Evolutionary conservation across 768 basidiomycete genomes (phyloP), one percentile per base, ranked within the genome.

Genomic region (Naganishia antarctica): DNA sequence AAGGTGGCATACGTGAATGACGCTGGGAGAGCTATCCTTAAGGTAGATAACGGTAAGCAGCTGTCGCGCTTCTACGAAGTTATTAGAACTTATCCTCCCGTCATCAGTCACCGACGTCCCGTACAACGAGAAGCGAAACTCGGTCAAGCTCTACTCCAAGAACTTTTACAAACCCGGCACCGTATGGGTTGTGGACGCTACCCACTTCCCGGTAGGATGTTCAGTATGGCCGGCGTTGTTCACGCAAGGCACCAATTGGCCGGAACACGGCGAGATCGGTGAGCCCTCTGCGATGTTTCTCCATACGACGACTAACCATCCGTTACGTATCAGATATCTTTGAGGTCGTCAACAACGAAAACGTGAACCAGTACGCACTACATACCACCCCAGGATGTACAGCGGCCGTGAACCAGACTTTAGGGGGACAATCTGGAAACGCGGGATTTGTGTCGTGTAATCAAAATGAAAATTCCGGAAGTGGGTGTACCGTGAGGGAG

Each of bases 291-390:
- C 31, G n/a, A 25, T 11, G 60, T n/a, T 1, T 40, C 12, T 7
- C 48, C 48, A 18, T 11, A 26, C 29, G 34, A 37, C 34, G 34
- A 37, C 8, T 37, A 7, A n/a, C n/a, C 15, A n/a, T 47, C n/a
- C 18, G 21, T 85, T 81, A 28, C 86, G 89, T n/a, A 72, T 86
- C 88, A 66, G 90, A 91, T 74, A 87, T 87, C 11, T 83, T 91
- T 64, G 90, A 92, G 74, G 87, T 85, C 34, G 86, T 91, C 67
- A 91, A 92, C 76, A 73, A 82, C 51, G 82, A 82, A 44, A 80
- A 80, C 3, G 78, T 80, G 60, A 88, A 86, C 66, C 86, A 87
- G 72, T 84, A 87, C 81, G 82, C 90, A 0, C 78, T 91, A 16
- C 90, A 91, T 74, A 88, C 88, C 0, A 79, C 81, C 43, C 74